phyloP scores from a whole-genome alignment of 306 rosid species.

The Acacia acuminata region DNA sequence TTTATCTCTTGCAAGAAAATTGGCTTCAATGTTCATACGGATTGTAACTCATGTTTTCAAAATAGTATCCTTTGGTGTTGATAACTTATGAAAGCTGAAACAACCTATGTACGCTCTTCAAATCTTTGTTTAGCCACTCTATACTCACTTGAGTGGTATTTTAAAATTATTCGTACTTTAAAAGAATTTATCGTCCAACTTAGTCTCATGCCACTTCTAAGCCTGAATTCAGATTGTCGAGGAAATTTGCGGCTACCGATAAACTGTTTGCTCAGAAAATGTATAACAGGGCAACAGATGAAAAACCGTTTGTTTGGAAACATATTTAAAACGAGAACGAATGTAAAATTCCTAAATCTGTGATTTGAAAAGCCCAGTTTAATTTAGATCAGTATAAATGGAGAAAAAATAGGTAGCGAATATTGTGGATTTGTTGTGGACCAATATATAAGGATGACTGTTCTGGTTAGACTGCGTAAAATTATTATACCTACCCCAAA shows the following conservation, averaged over 20 bases:
- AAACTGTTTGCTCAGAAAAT: not conserved
- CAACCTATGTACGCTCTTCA: not conserved
- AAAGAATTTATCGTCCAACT: not conserved
- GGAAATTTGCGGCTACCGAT: not conserved
- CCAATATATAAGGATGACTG: not conserved
- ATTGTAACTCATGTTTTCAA: not conserved
- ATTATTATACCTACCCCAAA: not conserved
- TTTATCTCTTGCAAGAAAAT: not conserved
- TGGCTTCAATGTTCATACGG: not conserved
- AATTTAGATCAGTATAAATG: not conserved
- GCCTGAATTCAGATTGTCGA: not conserved
- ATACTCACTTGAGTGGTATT: not conserved
- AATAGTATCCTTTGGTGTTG: not conserved
- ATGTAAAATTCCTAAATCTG: not conserved
- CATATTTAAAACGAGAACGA: not conserved
- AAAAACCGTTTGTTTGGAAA: not conserved
- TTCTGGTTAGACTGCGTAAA: not conserved
- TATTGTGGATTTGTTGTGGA: slow-evolving; percentile 10
- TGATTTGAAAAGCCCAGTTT: not conserved
- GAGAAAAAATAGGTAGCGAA: not conserved
- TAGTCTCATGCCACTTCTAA: not conserved
- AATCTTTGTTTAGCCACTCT: not conserved
- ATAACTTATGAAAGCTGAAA: not conserved
- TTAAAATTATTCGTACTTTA: not conserved
- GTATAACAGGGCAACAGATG: not conserved